phyloP scores from a whole-genome alignment of 2,329 filamentous ascomycete species.

The Colletotrichum tabaci region DNA sequence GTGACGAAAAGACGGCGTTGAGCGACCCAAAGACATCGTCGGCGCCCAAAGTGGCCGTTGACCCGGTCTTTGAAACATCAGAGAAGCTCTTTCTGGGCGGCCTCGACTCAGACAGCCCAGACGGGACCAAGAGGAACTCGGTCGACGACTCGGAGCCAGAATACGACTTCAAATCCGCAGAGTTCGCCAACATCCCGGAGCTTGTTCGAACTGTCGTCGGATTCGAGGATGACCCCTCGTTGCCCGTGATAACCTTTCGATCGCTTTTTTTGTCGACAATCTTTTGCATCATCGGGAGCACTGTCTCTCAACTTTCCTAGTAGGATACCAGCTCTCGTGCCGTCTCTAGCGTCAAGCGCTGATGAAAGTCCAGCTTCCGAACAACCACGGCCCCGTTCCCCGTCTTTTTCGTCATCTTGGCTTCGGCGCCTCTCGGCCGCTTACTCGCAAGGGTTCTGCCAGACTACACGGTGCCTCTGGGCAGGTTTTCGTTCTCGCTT shows the following conservation, averaged over 20 bases:
- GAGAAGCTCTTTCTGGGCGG: constrained; percentile 30
- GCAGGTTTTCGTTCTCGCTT: constrained; percentile 64
- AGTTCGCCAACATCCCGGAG: constrained; percentile 38
- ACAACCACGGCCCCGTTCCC: constrained; percentile 72
- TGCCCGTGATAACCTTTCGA: constrained; percentile 72
- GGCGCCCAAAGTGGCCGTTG: constrained; percentile 9
- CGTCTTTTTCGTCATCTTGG: constrained; percentile 74
- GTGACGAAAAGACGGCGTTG: constrained; percentile 12
- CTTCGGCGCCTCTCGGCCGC: constrained; percentile 67
- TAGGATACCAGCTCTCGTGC: background rate
- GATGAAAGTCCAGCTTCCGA: constrained; percentile 68
- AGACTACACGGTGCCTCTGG: constrained; percentile 62
- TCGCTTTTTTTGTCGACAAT: constrained; percentile 68
- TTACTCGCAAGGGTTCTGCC: constrained; percentile 67
- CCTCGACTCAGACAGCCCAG: constrained; percentile 9
- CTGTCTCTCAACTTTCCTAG: constrained; percentile 35
- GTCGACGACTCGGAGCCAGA: constrained; percentile 29
- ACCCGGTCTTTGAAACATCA: constrained; percentile 23
- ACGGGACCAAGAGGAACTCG: background rate
- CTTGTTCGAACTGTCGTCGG: constrained; percentile 69
- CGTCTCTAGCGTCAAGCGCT: background rate
- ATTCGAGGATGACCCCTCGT: constrained; percentile 68
- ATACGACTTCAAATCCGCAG: constrained; percentile 38
- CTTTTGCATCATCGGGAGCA: constrained; percentile 31
- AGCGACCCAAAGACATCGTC: constrained; percentile 2